These are phyloP conservation scores for Viola odorata DNA, from an alignment of 345 rosid genomes.

Conservation along the genomic window DNA sequence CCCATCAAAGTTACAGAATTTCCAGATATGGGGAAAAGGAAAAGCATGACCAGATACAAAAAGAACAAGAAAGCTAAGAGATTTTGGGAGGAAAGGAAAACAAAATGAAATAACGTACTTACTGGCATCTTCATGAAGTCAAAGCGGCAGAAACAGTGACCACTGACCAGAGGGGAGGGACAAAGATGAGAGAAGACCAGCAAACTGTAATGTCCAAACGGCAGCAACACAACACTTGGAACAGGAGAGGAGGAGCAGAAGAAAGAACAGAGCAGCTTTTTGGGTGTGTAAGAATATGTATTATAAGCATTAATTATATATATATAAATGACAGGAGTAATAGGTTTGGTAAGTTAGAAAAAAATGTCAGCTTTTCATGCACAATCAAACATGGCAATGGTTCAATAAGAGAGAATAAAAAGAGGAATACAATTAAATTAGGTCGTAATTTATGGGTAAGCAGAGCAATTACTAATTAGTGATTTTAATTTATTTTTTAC, in stretches of 20 bases:
- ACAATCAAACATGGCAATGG: constrained; percentile 13
- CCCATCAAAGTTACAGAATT: constrained; percentile 8
- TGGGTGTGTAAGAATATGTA: constrained; percentile 32
- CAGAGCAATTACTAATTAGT: too few species aligned
- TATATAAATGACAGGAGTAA: constrained; percentile 42
- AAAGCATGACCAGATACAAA: constrained; percentile 17
- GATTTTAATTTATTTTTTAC: too few species aligned
- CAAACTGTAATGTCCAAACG: constrained; percentile 1
- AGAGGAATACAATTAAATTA: too few species aligned
- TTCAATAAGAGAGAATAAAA: constrained; percentile 11
- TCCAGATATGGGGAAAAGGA: constrained; percentile 20
- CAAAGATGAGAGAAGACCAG: constrained; percentile 7
- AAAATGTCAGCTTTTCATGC: constrained; percentile 16
- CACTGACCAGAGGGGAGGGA: too few species aligned
- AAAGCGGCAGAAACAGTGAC: constrained; percentile 18
- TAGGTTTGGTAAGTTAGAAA: constrained; percentile 1
- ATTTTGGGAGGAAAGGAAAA: too few species aligned
- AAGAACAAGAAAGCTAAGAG: too few species aligned
- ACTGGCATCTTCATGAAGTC: constrained; percentile 93
- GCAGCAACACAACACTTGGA: constrained; percentile 14
- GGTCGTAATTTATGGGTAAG: too few species aligned
- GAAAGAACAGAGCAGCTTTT: constrained; percentile 29
- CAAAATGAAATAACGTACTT: constrained; percentile 70
- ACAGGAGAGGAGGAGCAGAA: constrained; percentile 15
- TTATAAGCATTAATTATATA: constrained; percentile 55